Evolutionary conservation across 1,284 basidiomycete genomes (phyloP), one percentile per base, ranked within the genome.

Genomic region (Phellopilus nigrolimitatus): DNA sequence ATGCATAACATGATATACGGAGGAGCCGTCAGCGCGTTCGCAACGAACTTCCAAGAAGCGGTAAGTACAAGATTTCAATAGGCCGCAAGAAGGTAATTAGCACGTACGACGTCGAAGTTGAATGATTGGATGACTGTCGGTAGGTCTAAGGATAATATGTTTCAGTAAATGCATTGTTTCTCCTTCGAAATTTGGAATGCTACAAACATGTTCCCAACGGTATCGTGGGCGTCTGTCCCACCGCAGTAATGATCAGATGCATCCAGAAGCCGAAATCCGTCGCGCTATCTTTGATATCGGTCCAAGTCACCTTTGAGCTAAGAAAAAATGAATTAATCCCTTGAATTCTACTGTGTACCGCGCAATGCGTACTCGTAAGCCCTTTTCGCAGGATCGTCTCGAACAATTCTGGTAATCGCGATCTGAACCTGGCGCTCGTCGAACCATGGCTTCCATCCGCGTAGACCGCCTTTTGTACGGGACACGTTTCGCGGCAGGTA

Each of bases 51-150:
- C 5, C 15, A 36, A 19, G 15, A 5, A 15, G 30, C 31, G 6
- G 31, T 13, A 9, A 27, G 3, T 30, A 8, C 27, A 7, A 22
- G 10, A 15, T 9, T 37, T 13, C 22, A 1, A n/a, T 13, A 5
- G 27, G 33, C 33, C 17, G 21, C 3, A 33, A 33, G 9, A 15
- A 25, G 13, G 10, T 13, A 40, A 5, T 9, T 2, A 36, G 17
- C 13, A 49, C 52, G 15, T 22, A 53, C 52, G 6, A 69, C 64
- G 51, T 64, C 62, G 58, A 71, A 71, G 42, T 68, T 49, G 58
- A 71, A 69, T 0, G 65, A 64, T 48, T 69, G 68, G 55, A 71
- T 71, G 44, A 71, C 64, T 4, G 67, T 67, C 13, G 69, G 69
- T 17, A 71, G 60, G 53, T 70, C 68, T 70, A 45, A 19, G 27